Percentiles rank a stretch among this genome's conserved stretches.
Evolutionary conservation across 257 asterid species (phyloP).

Genomic region (Rauvolfia tetraphylla): DNA sequence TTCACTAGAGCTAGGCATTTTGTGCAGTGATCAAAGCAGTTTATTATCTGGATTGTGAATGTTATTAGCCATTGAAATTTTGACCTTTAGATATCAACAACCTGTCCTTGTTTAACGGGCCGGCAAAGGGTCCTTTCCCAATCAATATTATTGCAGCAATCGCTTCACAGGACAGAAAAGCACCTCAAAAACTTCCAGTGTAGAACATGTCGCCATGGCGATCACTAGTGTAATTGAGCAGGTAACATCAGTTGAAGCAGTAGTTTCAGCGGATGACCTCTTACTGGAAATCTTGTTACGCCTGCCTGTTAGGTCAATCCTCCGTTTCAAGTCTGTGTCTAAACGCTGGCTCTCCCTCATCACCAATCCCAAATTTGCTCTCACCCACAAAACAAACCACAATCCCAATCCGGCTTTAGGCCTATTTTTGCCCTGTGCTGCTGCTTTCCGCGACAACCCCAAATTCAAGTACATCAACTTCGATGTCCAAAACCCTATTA

Average conservation of each 20-base stretch:
- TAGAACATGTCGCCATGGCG: conserved; percentile 17
- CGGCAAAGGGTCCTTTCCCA: too few relatives aligned
- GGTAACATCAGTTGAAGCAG: conserved; percentile 25
- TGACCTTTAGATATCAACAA: too few relatives aligned
- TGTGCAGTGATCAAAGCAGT: too few relatives aligned
- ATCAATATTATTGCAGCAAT: too few relatives aligned
- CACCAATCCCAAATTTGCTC: conserved; percentile 27
- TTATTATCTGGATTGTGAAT: too few relatives aligned
- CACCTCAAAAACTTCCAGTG: not conserved
- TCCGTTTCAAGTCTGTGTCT: conserved; percentile 33
- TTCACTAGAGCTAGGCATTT: too few relatives aligned
- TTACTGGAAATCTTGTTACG: conserved; percentile 21
- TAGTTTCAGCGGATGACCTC: conserved; percentile 32
- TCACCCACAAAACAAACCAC: conserved; percentile 12
- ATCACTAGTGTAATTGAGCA: conserved; percentile 13
- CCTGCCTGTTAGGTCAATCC: conserved; percentile 31
- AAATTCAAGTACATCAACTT: conserved; percentile 21
- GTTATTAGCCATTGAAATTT: too few relatives aligned
- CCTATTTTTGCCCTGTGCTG: conserved; percentile 20
- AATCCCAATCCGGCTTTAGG: conserved; percentile 27
- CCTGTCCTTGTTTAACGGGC: too few relatives aligned
- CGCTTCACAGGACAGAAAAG: too few relatives aligned
- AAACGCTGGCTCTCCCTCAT: conserved; percentile 37
- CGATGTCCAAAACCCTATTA: not conserved
- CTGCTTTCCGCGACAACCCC: not conserved